Base-by-base conservation (phyloP, 1,139 yeast genomes). In the Blastobotrys apis region DNA sequence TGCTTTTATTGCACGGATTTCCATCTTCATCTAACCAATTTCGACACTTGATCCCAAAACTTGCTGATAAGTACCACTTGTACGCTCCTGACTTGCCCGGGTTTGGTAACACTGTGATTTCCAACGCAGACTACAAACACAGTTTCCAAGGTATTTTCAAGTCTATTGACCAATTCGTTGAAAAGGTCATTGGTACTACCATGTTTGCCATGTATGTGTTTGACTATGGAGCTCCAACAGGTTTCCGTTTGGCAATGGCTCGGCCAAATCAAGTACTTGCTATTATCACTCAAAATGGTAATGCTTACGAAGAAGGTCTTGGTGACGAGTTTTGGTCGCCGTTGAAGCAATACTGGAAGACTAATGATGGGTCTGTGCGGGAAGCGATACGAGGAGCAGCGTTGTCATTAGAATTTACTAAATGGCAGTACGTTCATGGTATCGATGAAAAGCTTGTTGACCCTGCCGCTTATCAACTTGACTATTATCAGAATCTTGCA, bases 61-160 rank as follows among this genome's bases (percentile, higher is more conserved):
- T 72, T 27, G 59, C 68, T 4, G 53, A 65, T 5, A 50, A 62
- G 26, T 71, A 60, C 51, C 73, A 66, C 47, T 61, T 72, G 6
- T 45, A 72, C 47, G 75, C 75, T 3, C 75, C 76, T 2, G 75
- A 72, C 53, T 54, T 72, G 30, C 76, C 76, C 13, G 68, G 73
- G 1, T 72, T 59, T 52, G 76, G 76, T 1, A 61, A 55, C 37
- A 71, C 75, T 3, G 58, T 58, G 39, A 50, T 55, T n/a, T 15
- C 41, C 6, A 31, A 10, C 16, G 63, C 69, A 2, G 48, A 47
- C 3, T 68, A 58, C 47, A 47, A 50, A n/a, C 61, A 55, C 41
- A 60, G 61, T 2, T 71, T 71, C 53, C 69, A 57, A 6, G 60
- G 55, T 30, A 43, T 71, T 33, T 58, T 72, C 1, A 56, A 59